Conservation (phyloP, 352 stramenopile genomes). For the Elongisporangium undulatum region DNA sequence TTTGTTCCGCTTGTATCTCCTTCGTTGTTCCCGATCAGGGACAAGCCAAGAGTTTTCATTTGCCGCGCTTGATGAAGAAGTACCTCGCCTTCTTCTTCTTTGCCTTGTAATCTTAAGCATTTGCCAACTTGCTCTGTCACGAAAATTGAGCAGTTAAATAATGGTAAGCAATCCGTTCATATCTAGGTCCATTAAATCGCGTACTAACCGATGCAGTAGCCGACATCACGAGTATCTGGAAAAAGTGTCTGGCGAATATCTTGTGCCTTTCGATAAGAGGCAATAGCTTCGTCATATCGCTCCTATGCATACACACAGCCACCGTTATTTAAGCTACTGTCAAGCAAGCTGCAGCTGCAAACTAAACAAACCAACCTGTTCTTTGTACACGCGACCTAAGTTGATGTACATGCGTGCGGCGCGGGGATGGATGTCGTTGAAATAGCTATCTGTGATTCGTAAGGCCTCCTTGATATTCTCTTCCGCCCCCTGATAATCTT, state of each 20-base stretch:
- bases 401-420: constrained; percentile 76
- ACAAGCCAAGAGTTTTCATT: constrained; percentile 58
- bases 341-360: background rate
- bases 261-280: constrained; percentile 59
- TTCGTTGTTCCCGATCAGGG: constrained; percentile 6
- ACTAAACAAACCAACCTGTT: constrained; percentile 32
- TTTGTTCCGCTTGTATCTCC: constrained; percentile 3
- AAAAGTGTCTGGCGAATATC: constrained; percentile 75
- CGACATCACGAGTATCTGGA: constrained; percentile 67
- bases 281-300: constrained; percentile 64
- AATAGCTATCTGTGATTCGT: constrained; percentile 73
- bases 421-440: constrained; percentile 69
- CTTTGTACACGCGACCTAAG: constrained; percentile 67
- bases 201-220: constrained; percentile 65
- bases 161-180: background rate
- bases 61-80: constrained; percentile 50
- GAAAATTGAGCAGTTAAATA: background rate
- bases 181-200: background rate
- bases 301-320: constrained; percentile 20
- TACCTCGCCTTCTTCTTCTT: constrained; percentile 53
- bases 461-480: constrained; percentile 74
- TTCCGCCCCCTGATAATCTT: constrained; percentile 60
- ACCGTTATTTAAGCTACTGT: background rate
- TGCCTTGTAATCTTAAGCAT: constrained; percentile 49
- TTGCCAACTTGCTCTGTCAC: constrained; percentile 77